Base-by-base conservation (phyloP, 768 basidiomycete genomes). In the Phlegmacium glaucopus region DNA sequence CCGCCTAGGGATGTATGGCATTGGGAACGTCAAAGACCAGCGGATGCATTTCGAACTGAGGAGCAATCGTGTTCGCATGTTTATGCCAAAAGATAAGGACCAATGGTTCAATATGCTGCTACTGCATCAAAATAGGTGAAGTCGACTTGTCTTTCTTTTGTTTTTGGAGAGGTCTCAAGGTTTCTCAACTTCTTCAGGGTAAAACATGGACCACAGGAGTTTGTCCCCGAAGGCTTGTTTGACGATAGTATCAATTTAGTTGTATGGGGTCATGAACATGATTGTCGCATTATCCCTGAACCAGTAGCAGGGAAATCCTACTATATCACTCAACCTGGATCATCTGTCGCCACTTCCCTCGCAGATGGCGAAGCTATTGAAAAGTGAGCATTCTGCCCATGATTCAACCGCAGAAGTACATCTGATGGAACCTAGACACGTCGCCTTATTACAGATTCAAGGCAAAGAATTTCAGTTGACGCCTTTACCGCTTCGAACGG, bases 261-360 rank as follows among this genome's bases (percentile, higher is more conserved):
- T 6, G 75, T 99, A 2, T 99, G 96, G 96, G 96, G 96, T 6
- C 96, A 99, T 63, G 96, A 99, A 65, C 96, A 99, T 61, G 96
- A 98, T 65, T 98, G 95, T 59, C 82, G 94, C 26, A 89, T 95
- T 45, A 72, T 82, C 2, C 95, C 96, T 1, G 92, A 96, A 59
- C 78, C 83, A 5, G 95, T 99, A 7, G 85, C 91, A 4, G 93
- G 90, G 10, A 94, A 95, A 65, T 78, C 78, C 12, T 99, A 99
- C 68, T 84, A 79, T 58, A 93, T 99, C 59, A 80, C 85, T 2
- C 96, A 99, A 65, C 96, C 96, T 4, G 96, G 96, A 2, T 94
- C 92, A 0, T 90, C 89, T 0, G 85, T 99, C 3, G 96, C 96
- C 1, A 99, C 96, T 1, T 92, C 90, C 27, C 72, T 99, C 16